phyloP scores from a whole-genome alignment of 2,329 filamentous ascomycete species.

The Diplodia scrobiculata region DNA sequence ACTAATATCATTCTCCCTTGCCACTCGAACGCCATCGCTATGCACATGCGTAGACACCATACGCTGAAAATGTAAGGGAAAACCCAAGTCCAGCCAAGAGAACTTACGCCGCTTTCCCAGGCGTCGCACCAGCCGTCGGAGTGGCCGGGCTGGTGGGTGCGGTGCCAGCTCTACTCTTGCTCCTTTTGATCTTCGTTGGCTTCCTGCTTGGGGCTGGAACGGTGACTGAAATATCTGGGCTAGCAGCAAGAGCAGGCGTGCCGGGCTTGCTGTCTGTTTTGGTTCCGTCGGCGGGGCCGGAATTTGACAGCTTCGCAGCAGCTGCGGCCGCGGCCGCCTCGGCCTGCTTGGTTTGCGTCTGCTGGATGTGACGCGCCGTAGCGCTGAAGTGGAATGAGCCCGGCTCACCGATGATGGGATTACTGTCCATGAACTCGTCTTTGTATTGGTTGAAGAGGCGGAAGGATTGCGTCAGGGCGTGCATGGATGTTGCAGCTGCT shows the following conservation, averaged over 20 bases:
- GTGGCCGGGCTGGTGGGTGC: conserved; percentile 40
- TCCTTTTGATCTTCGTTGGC: conserved; percentile 40
- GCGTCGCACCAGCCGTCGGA: conserved; percentile 14
- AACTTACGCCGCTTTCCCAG: not conserved
- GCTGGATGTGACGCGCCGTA: conserved; percentile 48
- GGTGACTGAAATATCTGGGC: not conserved
- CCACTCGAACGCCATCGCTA: conserved; percentile 13
- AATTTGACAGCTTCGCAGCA: conserved; percentile 39
- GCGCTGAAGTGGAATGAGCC: conserved; percentile 61
- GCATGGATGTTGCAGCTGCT: conserved; percentile 35
- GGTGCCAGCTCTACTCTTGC: conserved; percentile 44
- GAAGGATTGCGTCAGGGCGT: conserved; percentile 50
- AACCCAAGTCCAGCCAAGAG: not conserved
- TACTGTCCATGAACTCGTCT: conserved; percentile 66
- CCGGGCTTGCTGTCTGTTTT: conserved; percentile 18
- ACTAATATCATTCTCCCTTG: not conserved
- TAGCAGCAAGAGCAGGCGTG: conserved; percentile 18
- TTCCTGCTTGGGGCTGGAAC: conserved; percentile 31
- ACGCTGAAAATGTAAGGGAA: not conserved
- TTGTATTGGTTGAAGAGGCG: conserved; percentile 56
- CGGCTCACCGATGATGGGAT: conserved; percentile 63
- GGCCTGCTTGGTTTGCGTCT: conserved; percentile 41
- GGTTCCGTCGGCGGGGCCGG: conserved; percentile 26
- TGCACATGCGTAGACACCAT: not conserved
- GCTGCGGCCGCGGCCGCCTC: conserved; percentile 38